phyloP scores from a whole-genome alignment of 2,329 filamentous ascomycete genomes.

The Fusarium tanahbumbuense region DNA sequence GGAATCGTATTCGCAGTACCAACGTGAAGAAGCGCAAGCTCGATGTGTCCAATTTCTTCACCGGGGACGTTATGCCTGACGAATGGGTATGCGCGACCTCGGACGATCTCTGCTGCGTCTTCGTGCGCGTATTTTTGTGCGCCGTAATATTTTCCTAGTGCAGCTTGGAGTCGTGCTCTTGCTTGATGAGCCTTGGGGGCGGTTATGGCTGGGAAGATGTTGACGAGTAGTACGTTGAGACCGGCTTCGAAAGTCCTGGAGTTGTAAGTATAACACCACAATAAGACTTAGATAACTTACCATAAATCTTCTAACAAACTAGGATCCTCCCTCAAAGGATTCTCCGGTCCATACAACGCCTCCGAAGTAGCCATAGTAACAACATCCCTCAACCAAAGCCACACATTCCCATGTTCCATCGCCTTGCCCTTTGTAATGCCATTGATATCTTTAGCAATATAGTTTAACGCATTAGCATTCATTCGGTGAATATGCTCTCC shows the following conservation, averaged over 20 bases:
- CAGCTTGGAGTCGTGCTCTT: conserved; percentile 16
- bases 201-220: conserved; percentile 24
- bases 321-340: conserved; percentile 9
- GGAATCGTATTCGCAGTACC: conserved; percentile 54
- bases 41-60: conserved; percentile 26
- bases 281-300: background rate
- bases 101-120: conserved; percentile 48
- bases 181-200: conserved; percentile 17
- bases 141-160: conserved; percentile 20
- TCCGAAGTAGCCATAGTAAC: conserved; percentile 31
- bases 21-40: conserved; percentile 49
- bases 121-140: conserved; percentile 13
- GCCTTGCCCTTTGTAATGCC: conserved; percentile 16
- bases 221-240: conserved; percentile 13
- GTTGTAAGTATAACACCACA: too few relatives aligned
- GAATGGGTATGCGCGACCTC: conserved; percentile 2
- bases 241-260: conserved; percentile 23
- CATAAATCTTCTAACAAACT: conserved; percentile 17
- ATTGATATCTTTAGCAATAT: conserved; percentile 49
- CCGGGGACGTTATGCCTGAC: background rate
- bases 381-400: conserved; percentile 52
- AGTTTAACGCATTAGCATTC: conserved; percentile 51
- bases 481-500: conserved; percentile 50
- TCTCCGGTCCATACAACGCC: conserved; percentile 26
- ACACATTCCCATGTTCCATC: conserved; percentile 34